Evolutionary conservation across 2,329 filamentous ascomycete genomes (phyloP), one percentile per base, ranked within the genome.

Genomic region (Ilyonectria mors-panacis): DNA sequence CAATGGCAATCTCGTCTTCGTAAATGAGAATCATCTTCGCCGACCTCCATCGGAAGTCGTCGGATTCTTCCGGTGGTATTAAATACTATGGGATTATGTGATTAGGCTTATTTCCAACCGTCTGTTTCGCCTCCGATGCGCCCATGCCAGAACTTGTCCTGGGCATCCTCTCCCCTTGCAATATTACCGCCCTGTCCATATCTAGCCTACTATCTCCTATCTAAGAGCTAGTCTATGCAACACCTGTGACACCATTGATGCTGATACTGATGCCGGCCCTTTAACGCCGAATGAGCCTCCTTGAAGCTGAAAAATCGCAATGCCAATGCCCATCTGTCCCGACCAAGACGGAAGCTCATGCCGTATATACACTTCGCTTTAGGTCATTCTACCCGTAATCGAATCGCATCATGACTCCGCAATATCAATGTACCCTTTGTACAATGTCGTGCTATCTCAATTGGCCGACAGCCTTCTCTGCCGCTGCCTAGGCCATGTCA

Each of bases 401-500:
- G 33, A 56, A 48, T 60, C 26, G 39, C 30, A 57, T 23, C n/a
- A 19, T 50, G 23, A 19, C 26, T 21, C 33, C 59, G 21, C 37
- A 45, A 55, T 30, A 53, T 53, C 3, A 51, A 13, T 35, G 13
- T 10, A 50, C 15, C 6, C 17, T n/a, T 42, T 21, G 6, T 6
- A 15, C 15, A 42, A n/a, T 45, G 39, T 6, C 23, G 7, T 42
- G 13, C 4, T 55, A 19, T 3, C n/a, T 44, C 55, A 50, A 4
- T 17, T 6, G 28, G 23, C 10, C 39, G 30, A 39, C 21, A 30
- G 44, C n/a, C 4, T 57, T 50, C 26, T 42, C 12, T 6, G 30
- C 23, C 23, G 6, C 6, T 58, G 21, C 26, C 74, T 82, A 86
- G 72, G 83, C 85, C 80, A 87, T 82, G 47, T 83, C 78, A 28